These are phyloP conservation scores for Pythium plurisporium DNA, from an alignment of 352 stramenopile species.

Conservation along the genomic window DNA sequence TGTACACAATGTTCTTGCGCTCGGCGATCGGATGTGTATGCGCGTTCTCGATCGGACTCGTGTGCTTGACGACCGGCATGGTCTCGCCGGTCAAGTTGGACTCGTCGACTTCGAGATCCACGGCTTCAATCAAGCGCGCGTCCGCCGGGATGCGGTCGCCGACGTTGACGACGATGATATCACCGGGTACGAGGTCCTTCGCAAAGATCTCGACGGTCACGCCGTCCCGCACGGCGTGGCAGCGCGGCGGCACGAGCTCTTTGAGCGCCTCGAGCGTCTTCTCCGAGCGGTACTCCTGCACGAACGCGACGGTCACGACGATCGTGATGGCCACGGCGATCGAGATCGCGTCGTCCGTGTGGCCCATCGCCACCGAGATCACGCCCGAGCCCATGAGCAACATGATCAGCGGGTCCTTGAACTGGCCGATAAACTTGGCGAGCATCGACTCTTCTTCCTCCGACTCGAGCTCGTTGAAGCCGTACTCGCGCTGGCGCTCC, in stretches of 20 bases:
- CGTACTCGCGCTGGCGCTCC: conserved; percentile 64
- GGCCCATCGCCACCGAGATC: conserved; percentile 90
- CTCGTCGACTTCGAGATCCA: conserved; percentile 90
- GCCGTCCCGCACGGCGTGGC: conserved; percentile 59
- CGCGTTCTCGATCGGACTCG: conserved; percentile 48
- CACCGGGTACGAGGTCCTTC: conserved; percentile 76
- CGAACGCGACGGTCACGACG: conserved; percentile 95
- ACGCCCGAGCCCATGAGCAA: conserved; percentile 91
- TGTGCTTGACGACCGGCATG: conserved; percentile 75
- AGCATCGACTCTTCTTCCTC: conserved; percentile 86
- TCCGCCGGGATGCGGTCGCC: conserved; percentile 93
- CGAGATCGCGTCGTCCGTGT: conserved; percentile 94
- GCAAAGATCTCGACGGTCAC: conserved; percentile 57
- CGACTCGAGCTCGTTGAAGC: conserved; percentile 62
- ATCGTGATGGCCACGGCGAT: conserved; percentile 96
- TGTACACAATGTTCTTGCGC: conserved; percentile 94
- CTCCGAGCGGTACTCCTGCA: conserved; percentile 86
- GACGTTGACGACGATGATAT: conserved; percentile 87
- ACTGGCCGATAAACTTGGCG: conserved; percentile 90
- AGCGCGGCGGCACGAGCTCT: conserved; percentile 71
- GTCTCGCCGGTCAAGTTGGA: conserved; percentile 94
- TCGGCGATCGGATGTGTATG: conserved; percentile 71
- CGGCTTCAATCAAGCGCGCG: conserved; percentile 86
- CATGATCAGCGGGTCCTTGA: conserved; percentile 97
- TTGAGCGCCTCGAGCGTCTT: conserved; percentile 85